Conservation (phyloP, 2,329 filamentous ascomycete genomes). For the Exophiala sp. region DNA sequence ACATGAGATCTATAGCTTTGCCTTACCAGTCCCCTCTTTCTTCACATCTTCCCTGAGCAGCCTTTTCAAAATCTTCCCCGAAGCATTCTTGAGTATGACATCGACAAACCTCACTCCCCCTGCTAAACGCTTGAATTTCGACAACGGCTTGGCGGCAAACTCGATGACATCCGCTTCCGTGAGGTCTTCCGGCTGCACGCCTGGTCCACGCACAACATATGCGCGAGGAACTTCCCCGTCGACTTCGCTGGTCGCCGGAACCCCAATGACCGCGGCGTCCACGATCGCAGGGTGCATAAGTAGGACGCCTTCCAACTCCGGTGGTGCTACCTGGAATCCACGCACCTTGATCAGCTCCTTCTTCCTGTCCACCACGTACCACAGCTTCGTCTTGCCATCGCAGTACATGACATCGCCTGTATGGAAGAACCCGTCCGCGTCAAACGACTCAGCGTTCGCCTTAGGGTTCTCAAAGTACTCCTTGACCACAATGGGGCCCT, state of each 20-base stretch:
- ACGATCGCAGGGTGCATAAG: conserved; percentile 44
- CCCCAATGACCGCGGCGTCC: conserved; percentile 50
- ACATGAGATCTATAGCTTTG: neutral
- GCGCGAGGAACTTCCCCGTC: conserved; percentile 22
- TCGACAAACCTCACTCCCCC: conserved; percentile 44
- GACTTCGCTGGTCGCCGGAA: conserved; percentile 25
- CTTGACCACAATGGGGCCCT: conserved; percentile 50
- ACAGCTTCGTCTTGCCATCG: conserved; percentile 13
- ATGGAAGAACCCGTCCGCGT: conserved; percentile 32
- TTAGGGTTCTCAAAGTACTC: conserved; percentile 51
- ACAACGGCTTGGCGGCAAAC: conserved; percentile 44
- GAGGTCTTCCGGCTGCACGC: conserved; percentile 35
- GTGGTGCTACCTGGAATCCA: conserved; percentile 52
- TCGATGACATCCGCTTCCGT: conserved; percentile 43
- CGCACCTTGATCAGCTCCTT: conserved; percentile 25
- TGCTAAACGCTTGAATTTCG: conserved; percentile 62
- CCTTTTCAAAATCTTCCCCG: conserved; percentile 45
- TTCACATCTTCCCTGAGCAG: conserved; percentile 17
- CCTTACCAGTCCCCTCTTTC: conserved; percentile 2
- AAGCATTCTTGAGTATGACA: conserved; percentile 48
- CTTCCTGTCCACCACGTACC: conserved; percentile 22
- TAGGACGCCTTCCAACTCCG: conserved; percentile 50
- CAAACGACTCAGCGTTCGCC: conserved; percentile 41
- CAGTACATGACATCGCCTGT: conserved; percentile 56
- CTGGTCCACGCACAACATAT: conserved; percentile 35